These are phyloP conservation scores for Agaricales sp. DNA, from an alignment of 1,284 basidiomycete species.

Conservation along the genomic window DNA sequence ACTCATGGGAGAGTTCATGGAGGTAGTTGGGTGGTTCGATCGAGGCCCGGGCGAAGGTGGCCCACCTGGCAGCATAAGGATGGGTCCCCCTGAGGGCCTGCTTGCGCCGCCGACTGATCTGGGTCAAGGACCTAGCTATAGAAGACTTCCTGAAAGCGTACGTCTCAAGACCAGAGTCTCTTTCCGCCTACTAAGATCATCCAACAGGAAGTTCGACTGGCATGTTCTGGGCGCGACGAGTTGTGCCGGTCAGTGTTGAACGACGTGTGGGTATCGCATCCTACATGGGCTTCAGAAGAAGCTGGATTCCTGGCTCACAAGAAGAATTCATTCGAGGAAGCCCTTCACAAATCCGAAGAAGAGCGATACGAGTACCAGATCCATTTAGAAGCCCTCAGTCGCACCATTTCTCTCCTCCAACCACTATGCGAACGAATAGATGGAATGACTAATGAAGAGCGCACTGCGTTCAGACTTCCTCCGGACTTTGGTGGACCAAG, in stretches of 20 bases:
- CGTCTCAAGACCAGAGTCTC: slow-evolving; percentile 19
- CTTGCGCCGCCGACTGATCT: slow-evolving; percentile 64
- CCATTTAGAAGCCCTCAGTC: slow-evolving; percentile 85
- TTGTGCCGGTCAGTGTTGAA: slow-evolving; percentile 96
- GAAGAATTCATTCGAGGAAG: slow-evolving; percentile 96
- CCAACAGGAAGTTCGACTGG: slow-evolving; percentile 73
- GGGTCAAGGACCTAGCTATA: slow-evolving; percentile 83
- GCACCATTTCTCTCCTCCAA: slow-evolving; percentile 90
- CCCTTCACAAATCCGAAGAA: slow-evolving; percentile 94
- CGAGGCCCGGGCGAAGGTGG: slow-evolving; percentile 61
- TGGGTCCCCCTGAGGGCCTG: slow-evolving; percentile 54
- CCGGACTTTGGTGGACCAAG: slow-evolving; percentile 85
- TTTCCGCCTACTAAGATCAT: slow-evolving; percentile 9
- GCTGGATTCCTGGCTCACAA: slow-evolving; percentile 91
- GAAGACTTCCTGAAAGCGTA: slow-evolving; percentile 79
- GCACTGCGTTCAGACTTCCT: slow-evolving; percentile 75
- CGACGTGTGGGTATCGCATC: slow-evolving; percentile 95
- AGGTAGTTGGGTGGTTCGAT: slow-evolving; percentile 73
- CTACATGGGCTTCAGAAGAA: slow-evolving; percentile 96
- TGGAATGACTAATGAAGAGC: slow-evolving; percentile 85
- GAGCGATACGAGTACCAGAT: slow-evolving; percentile 99
- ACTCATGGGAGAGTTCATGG: slow-evolving; percentile 83
- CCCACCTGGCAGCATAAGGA: slow-evolving; percentile 68
- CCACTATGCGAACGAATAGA: slow-evolving; percentile 83
- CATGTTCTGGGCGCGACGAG: slow-evolving; percentile 91